phyloP scores from a whole-genome alignment of 169 alveolate genomes.

The Babesia microti region DNA sequence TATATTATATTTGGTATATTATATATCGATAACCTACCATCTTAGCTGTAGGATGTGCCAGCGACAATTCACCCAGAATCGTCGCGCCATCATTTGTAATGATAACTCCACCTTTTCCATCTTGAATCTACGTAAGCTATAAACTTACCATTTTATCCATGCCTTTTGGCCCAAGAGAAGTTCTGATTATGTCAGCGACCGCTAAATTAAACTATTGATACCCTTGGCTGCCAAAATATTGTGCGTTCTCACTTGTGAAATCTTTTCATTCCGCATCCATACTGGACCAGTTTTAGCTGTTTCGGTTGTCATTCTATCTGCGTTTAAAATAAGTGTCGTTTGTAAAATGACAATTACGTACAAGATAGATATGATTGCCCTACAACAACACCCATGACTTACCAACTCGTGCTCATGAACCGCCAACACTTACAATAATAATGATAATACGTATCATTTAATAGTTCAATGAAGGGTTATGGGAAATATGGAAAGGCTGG shows the following conservation, averaged over 20 bases:
- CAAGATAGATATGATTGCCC: too few species aligned
- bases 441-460: too few species aligned
- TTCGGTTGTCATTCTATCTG: too few species aligned
- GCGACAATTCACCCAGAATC: slow-evolving; percentile 88
- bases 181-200: slow-evolving; percentile 93
- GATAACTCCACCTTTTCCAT: slow-evolving; percentile 91
- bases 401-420: background rate
- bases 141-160: slow-evolving; percentile 96
- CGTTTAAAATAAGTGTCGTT: too few species aligned
- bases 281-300: slow-evolving; percentile 38
- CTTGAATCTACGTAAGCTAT: slow-evolving; percentile 61
- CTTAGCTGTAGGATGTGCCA: slow-evolving; percentile 95
- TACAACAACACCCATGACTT: too few species aligned
- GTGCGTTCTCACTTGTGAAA: slow-evolving; percentile 63
- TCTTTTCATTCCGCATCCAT: slow-evolving; percentile 60
- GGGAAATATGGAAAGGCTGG: too few species aligned
- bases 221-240: slow-evolving; percentile 75
- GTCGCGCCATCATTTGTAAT: slow-evolving; percentile 99
- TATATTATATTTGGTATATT: background rate
- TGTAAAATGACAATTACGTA: too few species aligned
- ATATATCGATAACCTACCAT: slow-evolving; percentile 58
- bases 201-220: slow-evolving; percentile 51
- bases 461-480: too few species aligned
- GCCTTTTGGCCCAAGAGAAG: slow-evolving; percentile 99
- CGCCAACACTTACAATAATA: background rate